A percentile compares a stretch with the other conserved stretches of the same genome.
These are phyloP conservation scores for Cercis canadensis DNA, from an alignment of 306 rosid species.

Conservation along the genomic window DNA sequence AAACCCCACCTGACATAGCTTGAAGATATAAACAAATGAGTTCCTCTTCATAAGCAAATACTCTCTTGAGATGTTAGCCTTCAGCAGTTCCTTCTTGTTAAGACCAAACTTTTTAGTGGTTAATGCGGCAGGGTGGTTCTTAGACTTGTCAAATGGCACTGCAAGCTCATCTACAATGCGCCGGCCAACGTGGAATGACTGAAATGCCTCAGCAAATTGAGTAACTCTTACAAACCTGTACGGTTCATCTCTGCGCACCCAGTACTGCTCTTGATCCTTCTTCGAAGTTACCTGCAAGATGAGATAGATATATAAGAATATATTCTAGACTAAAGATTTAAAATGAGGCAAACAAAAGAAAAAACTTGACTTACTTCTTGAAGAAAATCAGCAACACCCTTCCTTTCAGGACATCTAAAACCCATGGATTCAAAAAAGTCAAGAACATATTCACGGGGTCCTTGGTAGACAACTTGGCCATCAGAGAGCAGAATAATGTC, in stretches of 20 bases:
- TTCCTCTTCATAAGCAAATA: constrained; percentile 63
- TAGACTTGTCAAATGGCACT: constrained; percentile 55
- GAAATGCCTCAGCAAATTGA: constrained; percentile 57
- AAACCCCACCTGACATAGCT: constrained; percentile 48
- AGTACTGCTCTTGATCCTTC: constrained; percentile 68
- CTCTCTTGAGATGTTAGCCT: constrained; percentile 63
- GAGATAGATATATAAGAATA: background rate
- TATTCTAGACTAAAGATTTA: background rate
- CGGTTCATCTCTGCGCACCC: constrained; percentile 46
- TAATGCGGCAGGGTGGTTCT: constrained; percentile 61
- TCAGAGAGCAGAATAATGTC: constrained; percentile 64
- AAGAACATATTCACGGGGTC: constrained; percentile 57
- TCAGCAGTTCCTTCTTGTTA: constrained; percentile 48
- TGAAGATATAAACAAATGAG: constrained; percentile 52
- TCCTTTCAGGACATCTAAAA: constrained; percentile 61
- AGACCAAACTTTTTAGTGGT: constrained; percentile 55
- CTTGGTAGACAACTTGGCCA: constrained; percentile 63
- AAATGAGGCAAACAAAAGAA: background rate
- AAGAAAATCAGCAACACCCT: constrained; percentile 63
- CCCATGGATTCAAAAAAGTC: constrained; percentile 57
- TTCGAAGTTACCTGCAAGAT: constrained; percentile 58
- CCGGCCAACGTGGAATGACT: constrained; percentile 52
- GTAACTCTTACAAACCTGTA: constrained; percentile 49
- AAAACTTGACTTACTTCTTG: constrained; percentile 57
- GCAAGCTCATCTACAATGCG: constrained; percentile 45